phyloP scores from a whole-genome alignment of 768 basidiomycete genomes.

The Macrolepiota dolichaula region DNA sequence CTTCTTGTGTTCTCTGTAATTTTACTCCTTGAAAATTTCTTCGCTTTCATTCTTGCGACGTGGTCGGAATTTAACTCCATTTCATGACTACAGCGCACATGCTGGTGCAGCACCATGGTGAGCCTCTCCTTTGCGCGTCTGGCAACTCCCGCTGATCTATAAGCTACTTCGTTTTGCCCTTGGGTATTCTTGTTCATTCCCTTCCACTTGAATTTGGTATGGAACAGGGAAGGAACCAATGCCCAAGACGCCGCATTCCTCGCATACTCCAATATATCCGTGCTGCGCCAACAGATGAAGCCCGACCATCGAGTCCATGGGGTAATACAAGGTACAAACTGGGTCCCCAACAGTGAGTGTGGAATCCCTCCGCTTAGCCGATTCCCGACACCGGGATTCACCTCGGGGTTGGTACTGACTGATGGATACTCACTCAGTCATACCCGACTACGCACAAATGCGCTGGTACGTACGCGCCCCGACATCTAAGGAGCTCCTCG shows the following conservation, averaged over 20 bases:
- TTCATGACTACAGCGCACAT: conserved; percentile 53
- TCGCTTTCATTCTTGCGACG: conserved; percentile 4
- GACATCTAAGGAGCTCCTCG: conserved; percentile 50
- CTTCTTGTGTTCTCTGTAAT: neutral
- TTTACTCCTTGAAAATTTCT: neutral
- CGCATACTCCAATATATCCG: conserved; percentile 75
- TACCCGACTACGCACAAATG: conserved; percentile 81
- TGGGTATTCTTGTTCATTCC: neutral
- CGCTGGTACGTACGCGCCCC: conserved; percentile 71
- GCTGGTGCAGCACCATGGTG: conserved; percentile 79
- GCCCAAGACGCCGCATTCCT: conserved; percentile 87
- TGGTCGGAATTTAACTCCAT: conserved; percentile 3
- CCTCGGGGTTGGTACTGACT: neutral
- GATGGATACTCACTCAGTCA: conserved; percentile 43
- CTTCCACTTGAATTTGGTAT: neutral
- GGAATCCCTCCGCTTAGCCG: neutral
- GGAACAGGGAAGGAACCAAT: conserved; percentile 70
- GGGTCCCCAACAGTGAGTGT: conserved; percentile 65
- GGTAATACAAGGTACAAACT: conserved; percentile 64
- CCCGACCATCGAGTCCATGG: conserved; percentile 82
- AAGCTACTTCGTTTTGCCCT: neutral
- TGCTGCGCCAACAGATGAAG: conserved; percentile 83
- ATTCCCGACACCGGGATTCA: neutral
- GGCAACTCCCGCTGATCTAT: neutral
- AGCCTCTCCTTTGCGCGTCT: conserved; percentile 11